Base-by-base conservation (phyloP, 768 basidiomycete genomes). In the Trametes coccinea region DNA sequence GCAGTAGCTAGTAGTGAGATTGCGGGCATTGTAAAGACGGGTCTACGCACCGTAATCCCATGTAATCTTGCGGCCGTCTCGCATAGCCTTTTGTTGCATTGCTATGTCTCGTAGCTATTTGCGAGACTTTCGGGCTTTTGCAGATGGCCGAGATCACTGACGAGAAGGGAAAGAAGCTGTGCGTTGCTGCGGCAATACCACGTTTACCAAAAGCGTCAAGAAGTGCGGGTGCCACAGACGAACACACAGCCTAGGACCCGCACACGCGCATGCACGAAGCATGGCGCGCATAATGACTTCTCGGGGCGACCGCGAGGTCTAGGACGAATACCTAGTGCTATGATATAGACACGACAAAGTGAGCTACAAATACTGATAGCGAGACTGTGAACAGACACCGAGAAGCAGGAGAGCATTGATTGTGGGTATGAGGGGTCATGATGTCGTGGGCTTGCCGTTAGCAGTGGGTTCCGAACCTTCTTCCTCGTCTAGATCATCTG, bases 401-500 rank as follows among this genome's bases (percentile, higher is more conserved):
- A 41, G 31, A 40, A 57, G 47, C 59, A 44, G 45, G 17, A 14
- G 5, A 14, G 29, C 9, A 17, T 5, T 37, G 11, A 37, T 22
- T 37, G 3, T 43, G 33, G 34, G 40, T 31, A n/a, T 17, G 30
- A 27, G 39, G 37, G 53, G 58, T 63, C 66, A 63, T 66, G 64
- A 66, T 29, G 61, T 37, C 34, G 34, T 41, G 3, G 59, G 17
- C 37, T 52, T 61, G 50, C 68, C 71, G 37, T 71, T 69, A 30
- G 62, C 41, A 10, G 63, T 37, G 0, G 67, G 53, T 29, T 67
- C 69, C 30, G 49, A 16, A 16, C 51, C 69, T 45, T 74, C 75
- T 37, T 77, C 78, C 48, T 72, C 72, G 43, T 83, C 85, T 4
- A 89, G 75, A 64, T 88, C 84, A 62, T 90, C 81, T 8, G 88